phyloP scores from a whole-genome alignment of 1,284 basidiomycete genomes.

The Boletus semigastroideus region DNA sequence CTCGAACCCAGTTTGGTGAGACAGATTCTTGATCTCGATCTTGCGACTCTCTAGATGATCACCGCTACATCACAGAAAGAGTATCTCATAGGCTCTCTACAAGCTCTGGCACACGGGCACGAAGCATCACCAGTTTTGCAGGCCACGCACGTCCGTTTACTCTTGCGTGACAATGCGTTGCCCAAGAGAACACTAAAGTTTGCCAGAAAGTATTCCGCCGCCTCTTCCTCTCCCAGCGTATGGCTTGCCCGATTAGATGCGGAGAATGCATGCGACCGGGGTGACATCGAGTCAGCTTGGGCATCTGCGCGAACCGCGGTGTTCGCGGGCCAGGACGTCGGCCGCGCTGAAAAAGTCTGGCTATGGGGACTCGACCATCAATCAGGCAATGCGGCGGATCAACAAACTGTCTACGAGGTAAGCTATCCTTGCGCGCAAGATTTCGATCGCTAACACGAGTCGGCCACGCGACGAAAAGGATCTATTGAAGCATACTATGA shows the following conservation, averaged over 20 bases:
- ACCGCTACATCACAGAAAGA: constrained; percentile 36
- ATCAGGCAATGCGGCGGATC: constrained; percentile 22
- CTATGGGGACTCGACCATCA: constrained; percentile 46
- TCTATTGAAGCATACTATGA: constrained; percentile 50
- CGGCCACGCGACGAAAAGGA: constrained; percentile 31
- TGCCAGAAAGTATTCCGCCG: constrained; percentile 44
- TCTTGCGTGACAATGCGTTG: constrained; percentile 32
- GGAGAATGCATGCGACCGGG: constrained; percentile 37
- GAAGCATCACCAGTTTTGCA: constrained; percentile 40
- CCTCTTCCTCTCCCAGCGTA: constrained; percentile 38
- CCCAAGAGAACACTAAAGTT: constrained; percentile 41
- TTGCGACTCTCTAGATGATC: neutral
- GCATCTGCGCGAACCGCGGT: constrained; percentile 42
- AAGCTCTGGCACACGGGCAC: constrained; percentile 40
- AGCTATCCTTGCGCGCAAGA: constrained; percentile 8
- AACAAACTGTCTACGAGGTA: constrained; percentile 41
- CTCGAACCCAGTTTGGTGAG: constrained; percentile 59
- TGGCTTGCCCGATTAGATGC: constrained; percentile 56
- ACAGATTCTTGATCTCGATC: constrained; percentile 1
- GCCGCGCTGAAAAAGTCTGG: constrained; percentile 44
- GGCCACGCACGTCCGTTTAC: constrained; percentile 48
- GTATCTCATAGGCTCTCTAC: constrained; percentile 56
- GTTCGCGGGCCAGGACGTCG: constrained; percentile 23
- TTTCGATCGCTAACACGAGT: constrained; percentile 12
- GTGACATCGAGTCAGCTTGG: constrained; percentile 38